phyloP scores from a whole-genome alignment of 495 filamentous ascomycete genomes.

The Aspergillus asperescens region DNA sequence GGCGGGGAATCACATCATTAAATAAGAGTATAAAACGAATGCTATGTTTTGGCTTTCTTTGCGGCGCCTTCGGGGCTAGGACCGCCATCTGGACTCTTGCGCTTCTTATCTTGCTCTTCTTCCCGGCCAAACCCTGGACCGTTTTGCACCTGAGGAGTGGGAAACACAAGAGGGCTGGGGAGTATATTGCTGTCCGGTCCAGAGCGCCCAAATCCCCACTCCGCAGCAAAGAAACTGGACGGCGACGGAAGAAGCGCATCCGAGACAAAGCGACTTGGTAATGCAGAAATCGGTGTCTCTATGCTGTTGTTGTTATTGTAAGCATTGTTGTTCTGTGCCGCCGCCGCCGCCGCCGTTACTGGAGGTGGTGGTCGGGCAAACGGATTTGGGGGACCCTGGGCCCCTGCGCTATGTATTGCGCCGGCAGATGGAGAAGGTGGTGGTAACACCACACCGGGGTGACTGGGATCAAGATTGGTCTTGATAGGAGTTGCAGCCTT shows the following conservation, averaged over 20 bases:
- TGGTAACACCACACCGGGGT: conserved; percentile 72
- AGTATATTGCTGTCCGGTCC: conserved; percentile 72
- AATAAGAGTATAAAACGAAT: background rate
- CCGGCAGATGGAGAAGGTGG: conserved; percentile 89
- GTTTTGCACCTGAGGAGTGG: conserved; percentile 71
- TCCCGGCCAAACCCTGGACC: conserved; percentile 65
- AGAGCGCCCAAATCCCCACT: conserved; percentile 69
- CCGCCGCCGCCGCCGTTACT: conserved; percentile 20
- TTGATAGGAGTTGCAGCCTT: conserved; percentile 48
- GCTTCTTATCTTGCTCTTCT: conserved; percentile 49
- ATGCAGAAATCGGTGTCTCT: conserved; percentile 95
- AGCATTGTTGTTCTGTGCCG: conserved; percentile 37
- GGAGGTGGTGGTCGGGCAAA: conserved; percentile 81
- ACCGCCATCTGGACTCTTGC: conserved; percentile 49
- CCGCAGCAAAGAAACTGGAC: conserved; percentile 82
- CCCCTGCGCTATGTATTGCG: conserved; percentile 82
- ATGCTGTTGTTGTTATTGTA: conserved; percentile 68
- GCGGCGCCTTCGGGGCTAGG: conserved; percentile 30
- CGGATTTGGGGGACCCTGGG: conserved; percentile 88
- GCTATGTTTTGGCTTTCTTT: conserved; percentile 47
- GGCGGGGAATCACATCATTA: background rate
- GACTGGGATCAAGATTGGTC: conserved; percentile 51
- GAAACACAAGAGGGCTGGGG: conserved; percentile 86
- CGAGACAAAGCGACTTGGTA: conserved; percentile 85
- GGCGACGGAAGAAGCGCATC: conserved; percentile 82